Evolutionary conservation across 1,139 yeast genomes (phyloP).

Genomic region (Pichia sp.): DNA sequence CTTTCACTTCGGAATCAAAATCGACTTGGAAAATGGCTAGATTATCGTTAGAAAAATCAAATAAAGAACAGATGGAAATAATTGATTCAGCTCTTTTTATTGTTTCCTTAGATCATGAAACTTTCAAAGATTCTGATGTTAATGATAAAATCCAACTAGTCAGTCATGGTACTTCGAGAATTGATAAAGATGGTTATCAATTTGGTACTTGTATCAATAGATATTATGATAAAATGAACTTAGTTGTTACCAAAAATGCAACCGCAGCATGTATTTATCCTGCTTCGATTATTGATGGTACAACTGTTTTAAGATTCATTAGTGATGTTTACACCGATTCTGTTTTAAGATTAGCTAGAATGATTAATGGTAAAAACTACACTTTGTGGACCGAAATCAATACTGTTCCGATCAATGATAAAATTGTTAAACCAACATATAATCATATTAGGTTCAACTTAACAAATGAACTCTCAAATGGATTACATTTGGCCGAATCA

Average conservation of each 20-base stretch:
- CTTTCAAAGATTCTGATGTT: slow-evolving; percentile 31
- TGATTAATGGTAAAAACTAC: slow-evolving; percentile 65
- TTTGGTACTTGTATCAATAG: slow-evolving; percentile 70
- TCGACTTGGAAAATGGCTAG: slow-evolving; percentile 59
- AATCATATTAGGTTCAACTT: slow-evolving; percentile 42
- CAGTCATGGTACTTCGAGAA: slow-evolving; percentile 58
- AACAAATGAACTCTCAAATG: slow-evolving; percentile 38
- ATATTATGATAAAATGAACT: slow-evolving; percentile 73
- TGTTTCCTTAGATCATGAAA: slow-evolving; percentile 53
- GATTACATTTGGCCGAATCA: slow-evolving; percentile 67
- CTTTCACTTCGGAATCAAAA: slow-evolving; percentile 63
- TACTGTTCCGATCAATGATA: slow-evolving; percentile 32
- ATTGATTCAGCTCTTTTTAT: slow-evolving; percentile 65
- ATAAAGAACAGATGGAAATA: slow-evolving; percentile 37
- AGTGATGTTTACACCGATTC: slow-evolving; percentile 74
- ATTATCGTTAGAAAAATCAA: slow-evolving; percentile 40
- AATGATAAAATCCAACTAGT: slow-evolving; percentile 47
- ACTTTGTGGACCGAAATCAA: slow-evolving; percentile 47
- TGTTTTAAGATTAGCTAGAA: slow-evolving; percentile 61
- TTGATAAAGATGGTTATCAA: slow-evolving; percentile 54
- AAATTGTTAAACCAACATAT: slow-evolving; percentile 37
- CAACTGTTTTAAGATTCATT: slow-evolving; percentile 64
- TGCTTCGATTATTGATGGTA: slow-evolving; percentile 72
- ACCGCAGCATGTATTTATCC: slow-evolving; percentile 76
- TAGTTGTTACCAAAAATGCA: slow-evolving; percentile 61